Percentiles rank a stretch among this genome's conserved stretches.
Conservation (phyloP, 176 grass and related monocot species). For the Carex parvula region DNA sequence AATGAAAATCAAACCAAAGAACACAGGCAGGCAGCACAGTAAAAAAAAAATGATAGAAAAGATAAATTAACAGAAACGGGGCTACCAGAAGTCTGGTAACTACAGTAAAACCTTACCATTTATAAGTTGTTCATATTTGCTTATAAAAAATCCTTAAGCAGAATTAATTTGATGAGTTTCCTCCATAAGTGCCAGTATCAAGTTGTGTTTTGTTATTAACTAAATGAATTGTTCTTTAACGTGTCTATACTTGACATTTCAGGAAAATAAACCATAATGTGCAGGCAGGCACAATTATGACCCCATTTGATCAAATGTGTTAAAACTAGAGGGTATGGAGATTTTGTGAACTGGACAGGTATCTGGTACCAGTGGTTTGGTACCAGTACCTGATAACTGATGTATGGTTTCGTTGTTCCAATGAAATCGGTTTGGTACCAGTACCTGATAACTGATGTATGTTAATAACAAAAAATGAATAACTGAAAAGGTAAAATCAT, state of each 20-base stretch:
- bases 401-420: no score
- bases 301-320: neutral
- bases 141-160: neutral
- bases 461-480: neutral
- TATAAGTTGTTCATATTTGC: neutral
- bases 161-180: neutral
- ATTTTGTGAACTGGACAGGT: no score
- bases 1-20: neutral
- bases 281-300: neutral
- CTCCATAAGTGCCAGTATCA: neutral
- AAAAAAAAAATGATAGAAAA: no score
- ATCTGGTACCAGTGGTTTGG: no score
- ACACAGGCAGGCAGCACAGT: neutral
- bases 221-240: neutral
- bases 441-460: neutral
- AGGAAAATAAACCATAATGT: neutral
- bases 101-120: neutral
- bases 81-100: neutral
- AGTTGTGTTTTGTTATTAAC: neutral
- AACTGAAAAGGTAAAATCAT: conserved; percentile 6
- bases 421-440: no score
- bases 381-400: no score
- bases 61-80: neutral
- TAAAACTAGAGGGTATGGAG: no score
- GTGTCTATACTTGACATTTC: neutral